Conservation (phyloP, 495 filamentous ascomycete genomes). For the Penicillium parvum region DNA sequence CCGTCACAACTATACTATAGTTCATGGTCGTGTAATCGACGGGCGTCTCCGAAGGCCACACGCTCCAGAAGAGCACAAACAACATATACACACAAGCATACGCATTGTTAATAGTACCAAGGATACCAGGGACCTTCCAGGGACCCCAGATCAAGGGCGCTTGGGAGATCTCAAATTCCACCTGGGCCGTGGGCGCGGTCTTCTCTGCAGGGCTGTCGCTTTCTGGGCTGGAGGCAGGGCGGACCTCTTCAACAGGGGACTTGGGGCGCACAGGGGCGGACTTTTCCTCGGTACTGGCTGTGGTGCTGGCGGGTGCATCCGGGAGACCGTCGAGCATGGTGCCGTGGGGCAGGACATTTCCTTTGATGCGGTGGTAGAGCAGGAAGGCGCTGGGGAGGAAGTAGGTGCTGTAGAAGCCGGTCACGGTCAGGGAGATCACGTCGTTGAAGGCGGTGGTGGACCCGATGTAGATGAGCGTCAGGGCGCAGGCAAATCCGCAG, state of each 20-base stretch:
- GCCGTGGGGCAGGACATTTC: constrained; percentile 24
- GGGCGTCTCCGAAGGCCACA: constrained; percentile 36
- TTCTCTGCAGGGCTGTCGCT: constrained; percentile 9
- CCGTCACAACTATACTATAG: constrained; percentile 39
- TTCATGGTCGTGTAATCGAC: constrained; percentile 42
- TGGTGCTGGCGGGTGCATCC: constrained; percentile 9
- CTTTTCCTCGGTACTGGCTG: constrained; percentile 11
- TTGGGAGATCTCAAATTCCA: constrained; percentile 17
- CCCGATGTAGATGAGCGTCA: constrained; percentile 49
- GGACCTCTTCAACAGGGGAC: constrained; percentile 6
- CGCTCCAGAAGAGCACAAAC: constrained; percentile 41
- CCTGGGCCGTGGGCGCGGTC: constrained; percentile 1
- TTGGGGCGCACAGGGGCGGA: constrained; percentile 12
- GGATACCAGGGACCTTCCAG: constrained; percentile 35
- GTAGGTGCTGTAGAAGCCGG: constrained; percentile 40
- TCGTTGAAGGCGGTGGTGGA: constrained; percentile 45
- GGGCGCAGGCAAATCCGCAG: constrained; percentile 33
- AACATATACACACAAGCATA: constrained; percentile 33
- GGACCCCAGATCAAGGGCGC: constrained; percentile 35
- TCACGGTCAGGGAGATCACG: constrained; percentile 41
- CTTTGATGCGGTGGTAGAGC: constrained; percentile 34
- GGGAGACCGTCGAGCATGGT: constrained; percentile 22
- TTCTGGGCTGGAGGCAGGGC: constrained; percentile 13
- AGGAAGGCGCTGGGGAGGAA: constrained; percentile 37
- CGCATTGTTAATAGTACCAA: constrained; percentile 37